Conservation (phyloP, 2,329 filamentous ascomycete species). For the Coniella vitis region DNA sequence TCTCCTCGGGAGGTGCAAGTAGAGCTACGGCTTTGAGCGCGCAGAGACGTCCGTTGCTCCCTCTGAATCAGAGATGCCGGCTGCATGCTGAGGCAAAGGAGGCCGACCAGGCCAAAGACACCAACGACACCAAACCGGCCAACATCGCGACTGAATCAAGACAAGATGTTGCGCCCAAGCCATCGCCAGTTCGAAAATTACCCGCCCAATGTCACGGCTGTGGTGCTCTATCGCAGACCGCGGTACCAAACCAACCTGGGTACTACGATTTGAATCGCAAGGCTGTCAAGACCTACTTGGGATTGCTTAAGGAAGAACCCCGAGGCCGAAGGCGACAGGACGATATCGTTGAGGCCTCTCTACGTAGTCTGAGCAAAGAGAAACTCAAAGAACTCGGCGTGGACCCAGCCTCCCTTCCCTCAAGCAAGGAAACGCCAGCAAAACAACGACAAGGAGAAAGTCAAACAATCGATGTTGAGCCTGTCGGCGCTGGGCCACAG, state of each 20-base stretch:
- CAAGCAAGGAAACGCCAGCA: constrained; percentile 10
- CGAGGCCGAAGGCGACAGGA: constrained; percentile 31
- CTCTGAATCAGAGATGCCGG: constrained; percentile 4
- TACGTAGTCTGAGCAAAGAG: constrained; percentile 35
- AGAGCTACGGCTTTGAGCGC: neutral
- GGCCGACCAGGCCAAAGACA: neutral
- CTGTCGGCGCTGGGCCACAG: constrained; percentile 20
- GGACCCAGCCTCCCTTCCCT: constrained; percentile 31
- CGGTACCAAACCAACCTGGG: constrained; percentile 45
- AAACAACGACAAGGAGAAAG: neutral
- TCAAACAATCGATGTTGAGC: too few relatives aligned
- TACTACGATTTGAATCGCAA: constrained; percentile 49
- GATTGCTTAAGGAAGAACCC: constrained; percentile 22
- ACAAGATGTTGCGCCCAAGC: neutral
- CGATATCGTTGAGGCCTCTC: constrained; percentile 38
- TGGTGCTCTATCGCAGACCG: constrained; percentile 56
- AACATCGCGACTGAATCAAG: neutral
- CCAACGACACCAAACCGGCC: too few relatives aligned
- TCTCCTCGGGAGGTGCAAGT: neutral
- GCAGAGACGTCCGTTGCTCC: neutral
- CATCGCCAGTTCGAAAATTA: constrained; percentile 25
- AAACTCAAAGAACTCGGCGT: constrained; percentile 41
- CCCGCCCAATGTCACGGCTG: constrained; percentile 58
- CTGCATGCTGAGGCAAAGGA: neutral
- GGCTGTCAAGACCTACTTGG: constrained; percentile 43